Evolutionary conservation across 1,284 basidiomycete genomes (phyloP).

Genomic region (Rhodotorula sp.): DNA sequence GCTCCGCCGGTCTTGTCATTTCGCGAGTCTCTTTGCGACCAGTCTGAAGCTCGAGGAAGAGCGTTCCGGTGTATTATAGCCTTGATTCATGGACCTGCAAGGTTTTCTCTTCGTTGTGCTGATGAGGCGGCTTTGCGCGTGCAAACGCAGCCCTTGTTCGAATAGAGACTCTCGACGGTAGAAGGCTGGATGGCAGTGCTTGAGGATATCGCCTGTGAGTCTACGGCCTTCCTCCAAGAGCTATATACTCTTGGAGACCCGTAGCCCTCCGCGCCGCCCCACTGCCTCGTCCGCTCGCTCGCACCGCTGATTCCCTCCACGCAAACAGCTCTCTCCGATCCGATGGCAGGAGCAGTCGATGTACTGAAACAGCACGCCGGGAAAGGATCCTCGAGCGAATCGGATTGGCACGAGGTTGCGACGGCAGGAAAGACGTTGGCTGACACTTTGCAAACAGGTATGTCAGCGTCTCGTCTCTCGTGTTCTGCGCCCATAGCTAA

Average conservation of each 20-base stretch:
- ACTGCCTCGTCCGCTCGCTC: not conserved
- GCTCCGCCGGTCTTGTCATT: no score
- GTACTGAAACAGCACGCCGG: not conserved
- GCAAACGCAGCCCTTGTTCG: no score
- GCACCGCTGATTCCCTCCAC: not conserved
- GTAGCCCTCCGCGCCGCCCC: not conserved
- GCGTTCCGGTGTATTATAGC: not conserved
- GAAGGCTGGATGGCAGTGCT: conserved; percentile 6
- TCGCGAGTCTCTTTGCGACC: not conserved
- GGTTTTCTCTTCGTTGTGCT: not conserved
- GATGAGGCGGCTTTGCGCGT: not conserved
- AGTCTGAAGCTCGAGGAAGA: not conserved
- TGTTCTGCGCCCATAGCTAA: not conserved
- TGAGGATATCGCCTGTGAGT: not conserved
- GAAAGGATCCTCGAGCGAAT: no score
- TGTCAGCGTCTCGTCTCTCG: not conserved
- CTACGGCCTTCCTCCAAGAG: not conserved
- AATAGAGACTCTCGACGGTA: no score
- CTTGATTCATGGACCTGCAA: not conserved
- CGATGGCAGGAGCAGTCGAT: not conserved
- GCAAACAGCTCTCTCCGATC: not conserved
- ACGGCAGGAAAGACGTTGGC: conserved; percentile 11
- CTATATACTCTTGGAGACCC: not conserved
- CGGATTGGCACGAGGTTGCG: not conserved
- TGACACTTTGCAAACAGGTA: conserved; percentile 13